These are phyloP conservation scores for Ceratocystis cubensis DNA, from an alignment of 2,329 filamentous ascomycete genomes.

Conservation along the genomic window DNA sequence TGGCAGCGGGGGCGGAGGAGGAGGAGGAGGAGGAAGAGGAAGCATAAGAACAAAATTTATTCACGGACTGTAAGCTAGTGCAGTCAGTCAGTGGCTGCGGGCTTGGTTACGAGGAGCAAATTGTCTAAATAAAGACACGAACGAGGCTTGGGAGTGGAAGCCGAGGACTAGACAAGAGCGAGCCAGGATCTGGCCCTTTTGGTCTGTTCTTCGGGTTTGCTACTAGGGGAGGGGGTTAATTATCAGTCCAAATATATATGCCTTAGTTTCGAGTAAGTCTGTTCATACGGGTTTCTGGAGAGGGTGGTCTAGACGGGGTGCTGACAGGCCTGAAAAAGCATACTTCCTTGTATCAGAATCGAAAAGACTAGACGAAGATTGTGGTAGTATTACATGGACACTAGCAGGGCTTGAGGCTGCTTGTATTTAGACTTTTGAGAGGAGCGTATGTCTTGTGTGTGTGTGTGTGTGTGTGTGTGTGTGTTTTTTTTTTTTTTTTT, in stretches of 20 bases:
- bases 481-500: neutral
- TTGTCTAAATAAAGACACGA: conserved; percentile 9
- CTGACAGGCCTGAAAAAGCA: neutral
- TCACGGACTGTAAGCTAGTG: neutral
- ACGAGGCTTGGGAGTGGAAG: conserved; percentile 32
- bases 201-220: too few species aligned
- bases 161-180: conserved; percentile 33
- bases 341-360: neutral
- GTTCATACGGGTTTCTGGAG: too few species aligned
- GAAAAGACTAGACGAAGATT: neutral
- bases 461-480: too few species aligned
- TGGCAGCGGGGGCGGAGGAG: neutral
- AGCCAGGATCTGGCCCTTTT: neutral
- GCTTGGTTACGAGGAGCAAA: neutral
- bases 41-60: neutral
- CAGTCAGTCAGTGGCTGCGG: neutral
- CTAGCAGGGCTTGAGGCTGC: neutral
- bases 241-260: too few species aligned
- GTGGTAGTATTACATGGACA: too few species aligned
- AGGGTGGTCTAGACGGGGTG: too few species aligned
- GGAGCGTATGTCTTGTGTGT: neutral
- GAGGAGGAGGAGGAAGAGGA: neutral
- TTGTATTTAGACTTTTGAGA: neutral
- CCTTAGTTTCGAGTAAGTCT: too few species aligned
- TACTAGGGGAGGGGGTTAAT: too few species aligned